Evolutionary conservation across 768 basidiomycete species (phyloP).

Genomic region (Holtermanniella nyarrowii): DNA sequence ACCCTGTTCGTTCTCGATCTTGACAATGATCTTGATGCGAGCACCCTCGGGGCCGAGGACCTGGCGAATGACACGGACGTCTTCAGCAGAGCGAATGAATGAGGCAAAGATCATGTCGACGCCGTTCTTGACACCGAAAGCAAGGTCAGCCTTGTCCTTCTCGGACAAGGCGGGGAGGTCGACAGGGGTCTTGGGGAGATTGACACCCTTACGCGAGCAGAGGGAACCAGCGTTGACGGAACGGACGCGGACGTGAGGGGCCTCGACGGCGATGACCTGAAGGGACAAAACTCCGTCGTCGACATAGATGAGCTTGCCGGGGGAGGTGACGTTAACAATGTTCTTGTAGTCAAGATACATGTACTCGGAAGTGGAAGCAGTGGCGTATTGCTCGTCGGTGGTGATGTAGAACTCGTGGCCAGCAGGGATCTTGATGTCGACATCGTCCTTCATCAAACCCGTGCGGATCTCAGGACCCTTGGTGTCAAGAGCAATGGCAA

Average conservation of each 20-base stretch:
- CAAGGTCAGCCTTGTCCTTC: slow-evolving; percentile 92
- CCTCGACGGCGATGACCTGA: slow-evolving; percentile 80
- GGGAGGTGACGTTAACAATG: slow-evolving; percentile 85
- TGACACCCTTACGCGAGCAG: slow-evolving; percentile 96
- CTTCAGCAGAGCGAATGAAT: slow-evolving; percentile 90
- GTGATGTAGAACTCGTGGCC: slow-evolving; percentile 91
- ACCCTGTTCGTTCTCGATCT: slow-evolving; percentile 99
- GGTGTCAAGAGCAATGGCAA: slow-evolving; percentile 96
- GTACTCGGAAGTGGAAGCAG: slow-evolving; percentile 67
- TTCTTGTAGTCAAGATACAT: slow-evolving; percentile 95
- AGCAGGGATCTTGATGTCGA: slow-evolving; percentile 71
- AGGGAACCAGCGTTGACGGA: slow-evolving; percentile 83
- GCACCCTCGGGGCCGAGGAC: slow-evolving; percentile 92
- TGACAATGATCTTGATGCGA: slow-evolving; percentile 96
- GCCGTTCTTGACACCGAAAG: slow-evolving; percentile 91
- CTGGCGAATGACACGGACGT: slow-evolving; percentile 84
- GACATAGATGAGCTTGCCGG: slow-evolving; percentile 95
- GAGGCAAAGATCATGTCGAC: slow-evolving; percentile 99
- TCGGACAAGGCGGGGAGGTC: slow-evolving; percentile 95
- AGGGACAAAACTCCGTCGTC: slow-evolving; percentile 97
- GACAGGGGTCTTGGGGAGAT: slow-evolving; percentile 93
- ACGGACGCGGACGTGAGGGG: slow-evolving; percentile 67
- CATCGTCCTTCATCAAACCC: slow-evolving; percentile 74
- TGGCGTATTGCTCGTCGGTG: slow-evolving; percentile 69
- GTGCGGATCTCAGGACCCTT: slow-evolving; percentile 99